Percentiles rank a stretch among this genome's conserved stretches.
Conservation (phyloP, 2,329 filamentous ascomycete species). For the Aspergillus quadrilineatus region DNA sequence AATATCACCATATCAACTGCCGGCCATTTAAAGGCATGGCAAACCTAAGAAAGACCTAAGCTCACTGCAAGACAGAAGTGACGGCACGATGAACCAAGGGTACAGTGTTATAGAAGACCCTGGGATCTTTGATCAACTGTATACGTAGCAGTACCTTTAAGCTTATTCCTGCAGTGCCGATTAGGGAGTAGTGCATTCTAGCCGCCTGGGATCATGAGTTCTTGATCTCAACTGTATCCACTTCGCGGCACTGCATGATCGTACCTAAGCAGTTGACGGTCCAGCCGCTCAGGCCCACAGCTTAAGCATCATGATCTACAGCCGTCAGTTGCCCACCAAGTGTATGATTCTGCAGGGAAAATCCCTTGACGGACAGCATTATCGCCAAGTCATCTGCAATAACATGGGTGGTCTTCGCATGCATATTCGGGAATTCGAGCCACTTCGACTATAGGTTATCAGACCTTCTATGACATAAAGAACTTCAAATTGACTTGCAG, state of each 20-base stretch:
- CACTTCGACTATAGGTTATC: too few species aligned
- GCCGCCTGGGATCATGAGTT: not conserved
- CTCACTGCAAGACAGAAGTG: too few species aligned
- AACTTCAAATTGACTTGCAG: too few species aligned
- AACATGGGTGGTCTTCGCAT: too few species aligned
- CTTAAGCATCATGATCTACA: not conserved
- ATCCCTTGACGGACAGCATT: too few species aligned
- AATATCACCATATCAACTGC: slow-evolving; percentile 26
- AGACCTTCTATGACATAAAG: too few species aligned
- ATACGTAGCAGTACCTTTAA: not conserved
- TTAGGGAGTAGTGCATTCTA: slow-evolving; percentile 8
- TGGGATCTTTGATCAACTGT: not conserved
- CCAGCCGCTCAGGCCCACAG: slow-evolving; percentile 1
- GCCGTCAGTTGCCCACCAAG: too few species aligned
- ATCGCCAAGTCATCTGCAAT: too few species aligned
- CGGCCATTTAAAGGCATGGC: slow-evolving; percentile 20
- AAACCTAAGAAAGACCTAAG: slow-evolving; percentile 15
- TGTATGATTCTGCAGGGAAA: too few species aligned
- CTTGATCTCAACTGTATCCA: slow-evolving; percentile 14
- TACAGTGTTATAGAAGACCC: not conserved
- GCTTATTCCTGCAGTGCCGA: not conserved
- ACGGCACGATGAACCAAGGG: too few species aligned
- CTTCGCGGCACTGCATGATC: slow-evolving; percentile 3
- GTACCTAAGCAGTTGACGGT: not conserved
- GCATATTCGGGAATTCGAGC: too few species aligned